Evolutionary conservation across 1,284 basidiomycete species (phyloP).

Genomic region (Chondrostereum purpureum): DNA sequence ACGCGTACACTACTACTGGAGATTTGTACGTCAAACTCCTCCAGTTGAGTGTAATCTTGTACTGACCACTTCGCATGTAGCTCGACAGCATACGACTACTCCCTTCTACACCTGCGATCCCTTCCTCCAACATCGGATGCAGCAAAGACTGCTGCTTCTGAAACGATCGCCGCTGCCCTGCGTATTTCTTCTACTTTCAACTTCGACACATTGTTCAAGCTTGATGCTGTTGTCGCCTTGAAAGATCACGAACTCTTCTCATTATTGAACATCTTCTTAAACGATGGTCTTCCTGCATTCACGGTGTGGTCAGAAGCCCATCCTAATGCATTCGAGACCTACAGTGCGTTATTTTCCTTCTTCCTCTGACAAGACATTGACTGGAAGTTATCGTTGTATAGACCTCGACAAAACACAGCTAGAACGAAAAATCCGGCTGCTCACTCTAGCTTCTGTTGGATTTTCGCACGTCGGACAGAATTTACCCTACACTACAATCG

Average conservation of each 20-base stretch:
- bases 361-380: neutral
- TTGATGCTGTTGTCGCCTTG: slow-evolving; percentile 65
- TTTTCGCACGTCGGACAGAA: slow-evolving; percentile 73
- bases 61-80: slow-evolving; percentile 26
- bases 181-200: slow-evolving; percentile 69
- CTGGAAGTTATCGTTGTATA: slow-evolving; percentile 14
- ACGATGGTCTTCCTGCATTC: slow-evolving; percentile 60
- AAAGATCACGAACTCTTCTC: slow-evolving; percentile 64
- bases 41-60: neutral
- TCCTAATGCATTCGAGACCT: slow-evolving; percentile 44
- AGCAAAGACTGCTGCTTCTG: slow-evolving; percentile 49
- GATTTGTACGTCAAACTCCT: slow-evolving; percentile 45
- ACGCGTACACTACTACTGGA: slow-evolving; percentile 52
- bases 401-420: slow-evolving; percentile 54
- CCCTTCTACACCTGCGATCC: slow-evolving; percentile 53
- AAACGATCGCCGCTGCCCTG: slow-evolving; percentile 61
- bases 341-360: slow-evolving; percentile 41
- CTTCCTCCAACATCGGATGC: slow-evolving; percentile 46
- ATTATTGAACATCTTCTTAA: slow-evolving; percentile 69
- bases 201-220: slow-evolving; percentile 75
- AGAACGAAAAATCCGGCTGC: slow-evolving; percentile 76
- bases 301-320: slow-evolving; percentile 57
- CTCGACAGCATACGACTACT: slow-evolving; percentile 56
- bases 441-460: slow-evolving; percentile 75
- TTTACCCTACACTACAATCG: slow-evolving; percentile 71